Conservation (phyloP, 805 yeast species). For the Starmerella riodocensis region DNA sequence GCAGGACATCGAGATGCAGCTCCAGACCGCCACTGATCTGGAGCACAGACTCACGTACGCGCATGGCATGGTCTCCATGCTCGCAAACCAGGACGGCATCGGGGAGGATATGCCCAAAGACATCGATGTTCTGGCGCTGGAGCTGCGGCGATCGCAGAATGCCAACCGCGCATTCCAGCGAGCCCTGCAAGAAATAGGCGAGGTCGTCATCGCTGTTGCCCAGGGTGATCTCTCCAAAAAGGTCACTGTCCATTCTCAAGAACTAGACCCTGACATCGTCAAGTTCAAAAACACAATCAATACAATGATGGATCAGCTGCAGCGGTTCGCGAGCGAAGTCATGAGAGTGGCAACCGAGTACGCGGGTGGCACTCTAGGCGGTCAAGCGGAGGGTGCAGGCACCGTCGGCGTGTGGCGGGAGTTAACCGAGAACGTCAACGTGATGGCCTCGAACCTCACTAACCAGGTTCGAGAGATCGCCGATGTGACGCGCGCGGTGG, state of each 20-base stretch:
- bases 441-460: slow-evolving; percentile 78
- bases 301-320: slow-evolving; percentile 79
- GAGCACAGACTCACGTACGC: slow-evolving; percentile 27
- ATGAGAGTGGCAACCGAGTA: slow-evolving; percentile 81
- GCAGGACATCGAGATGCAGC: slow-evolving; percentile 27
- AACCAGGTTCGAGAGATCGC: slow-evolving; percentile 84
- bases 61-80: slow-evolving; percentile 25
- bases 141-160: slow-evolving; percentile 31
- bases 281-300: slow-evolving; percentile 72
- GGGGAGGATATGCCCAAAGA: slow-evolving; percentile 14
- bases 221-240: slow-evolving; percentile 77
- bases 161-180: slow-evolving; percentile 57
- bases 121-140: slow-evolving; percentile 18
- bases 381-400: slow-evolving; percentile 75
- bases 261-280: slow-evolving; percentile 64
- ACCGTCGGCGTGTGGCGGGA: slow-evolving; percentile 82
- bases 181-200: slow-evolving; percentile 67
- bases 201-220: slow-evolving; percentile 77
- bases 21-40: slow-evolving; percentile 26
- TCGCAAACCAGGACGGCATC: slow-evolving; percentile 20
- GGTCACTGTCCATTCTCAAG: slow-evolving; percentile 58
- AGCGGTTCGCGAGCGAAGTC: slow-evolving; percentile 67
- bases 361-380: slow-evolving; percentile 81
- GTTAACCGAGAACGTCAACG: slow-evolving; percentile 72
- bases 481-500: slow-evolving; percentile 80